Evolutionary conservation across 345 rosid genomes (phyloP).

Genomic region (Pugionium dolabratum): DNA sequence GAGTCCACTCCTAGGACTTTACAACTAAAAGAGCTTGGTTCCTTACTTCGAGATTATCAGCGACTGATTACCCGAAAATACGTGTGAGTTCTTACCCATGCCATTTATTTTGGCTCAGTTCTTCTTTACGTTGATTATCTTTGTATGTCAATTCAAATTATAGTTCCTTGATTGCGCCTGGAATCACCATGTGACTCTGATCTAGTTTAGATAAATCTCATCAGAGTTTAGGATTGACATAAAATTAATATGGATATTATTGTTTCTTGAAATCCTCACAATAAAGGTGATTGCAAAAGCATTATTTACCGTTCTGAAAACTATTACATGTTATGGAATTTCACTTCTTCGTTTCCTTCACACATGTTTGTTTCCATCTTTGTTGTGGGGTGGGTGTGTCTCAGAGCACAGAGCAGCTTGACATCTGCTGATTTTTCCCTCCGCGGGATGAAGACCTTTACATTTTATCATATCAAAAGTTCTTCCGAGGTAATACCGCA

Average conservation of each 20-base stretch:
- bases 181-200: not conserved
- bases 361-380: slow-evolving; percentile 11
- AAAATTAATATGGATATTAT: not conserved
- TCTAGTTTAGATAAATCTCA: not conserved
- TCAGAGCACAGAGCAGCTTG: slow-evolving; percentile 53
- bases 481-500: slow-evolving; percentile 67
- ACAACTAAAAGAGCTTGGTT: slow-evolving; percentile 72
- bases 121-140: slow-evolving; percentile 4
- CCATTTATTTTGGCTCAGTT: slow-evolving; percentile 15
- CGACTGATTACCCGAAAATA: slow-evolving; percentile 54
- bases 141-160: not conserved
- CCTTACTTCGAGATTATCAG: slow-evolving; percentile 89
- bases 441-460: slow-evolving; percentile 47
- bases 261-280: not conserved
- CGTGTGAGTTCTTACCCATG: slow-evolving; percentile 52
- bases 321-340: not conserved
- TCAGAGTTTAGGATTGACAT: slow-evolving; percentile 1
- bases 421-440: slow-evolving; percentile 44
- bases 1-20: slow-evolving; percentile 54
- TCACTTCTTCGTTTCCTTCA: slow-evolving; percentile 16
- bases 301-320: not conserved
- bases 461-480: slow-evolving; percentile 73
- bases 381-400: slow-evolving; percentile 26
- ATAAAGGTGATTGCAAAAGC: not conserved
- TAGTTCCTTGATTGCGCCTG: slow-evolving; percentile 1